These are phyloP conservation scores for Basipetospora chlamydospora DNA, from an alignment of 2,329 filamentous ascomycete genomes.

Conservation along the genomic window DNA sequence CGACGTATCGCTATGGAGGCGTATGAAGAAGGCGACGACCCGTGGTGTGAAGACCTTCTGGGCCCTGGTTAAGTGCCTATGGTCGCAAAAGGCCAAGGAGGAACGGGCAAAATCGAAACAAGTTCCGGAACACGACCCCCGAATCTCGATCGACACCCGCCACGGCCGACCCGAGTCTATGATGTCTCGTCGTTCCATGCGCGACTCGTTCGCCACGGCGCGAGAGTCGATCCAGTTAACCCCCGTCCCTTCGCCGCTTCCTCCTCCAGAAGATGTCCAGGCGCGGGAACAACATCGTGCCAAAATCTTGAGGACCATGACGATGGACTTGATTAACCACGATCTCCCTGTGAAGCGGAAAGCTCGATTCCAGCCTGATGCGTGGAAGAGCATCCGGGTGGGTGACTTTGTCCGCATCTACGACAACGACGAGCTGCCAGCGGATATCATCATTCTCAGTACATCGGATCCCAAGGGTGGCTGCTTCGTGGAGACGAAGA, in stretches of 20 bases:
- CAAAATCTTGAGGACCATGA: constrained; percentile 27
- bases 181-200: constrained; percentile 34
- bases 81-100: constrained; percentile 35
- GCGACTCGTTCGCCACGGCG: constrained; percentile 37
- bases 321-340: constrained; percentile 56
- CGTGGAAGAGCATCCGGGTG: constrained; percentile 90
- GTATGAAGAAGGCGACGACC: constrained; percentile 77
- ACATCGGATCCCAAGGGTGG: constrained; percentile 89
- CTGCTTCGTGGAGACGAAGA: constrained; percentile 97
- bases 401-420: constrained; percentile 95
- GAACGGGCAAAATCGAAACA: constrained; percentile 33
- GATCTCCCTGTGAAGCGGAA: constrained; percentile 49
- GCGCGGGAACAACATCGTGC: constrained; percentile 15
- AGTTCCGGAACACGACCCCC: constrained; percentile 31
- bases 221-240: constrained; percentile 85
- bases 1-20: constrained; percentile 72
- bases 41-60: constrained; percentile 40
- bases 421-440: constrained; percentile 89
- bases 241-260: constrained; percentile 70
- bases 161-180: constrained; percentile 23
- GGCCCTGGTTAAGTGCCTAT: constrained; percentile 29
- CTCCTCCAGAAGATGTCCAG: constrained; percentile 26
- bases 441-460: constrained; percentile 81
- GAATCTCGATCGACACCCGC: constrained; percentile 38
- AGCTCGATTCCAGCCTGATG: constrained; percentile 80